phyloP scores from a whole-genome alignment of 2,329 filamentous ascomycete species.

The Neobulgaria alba region DNA sequence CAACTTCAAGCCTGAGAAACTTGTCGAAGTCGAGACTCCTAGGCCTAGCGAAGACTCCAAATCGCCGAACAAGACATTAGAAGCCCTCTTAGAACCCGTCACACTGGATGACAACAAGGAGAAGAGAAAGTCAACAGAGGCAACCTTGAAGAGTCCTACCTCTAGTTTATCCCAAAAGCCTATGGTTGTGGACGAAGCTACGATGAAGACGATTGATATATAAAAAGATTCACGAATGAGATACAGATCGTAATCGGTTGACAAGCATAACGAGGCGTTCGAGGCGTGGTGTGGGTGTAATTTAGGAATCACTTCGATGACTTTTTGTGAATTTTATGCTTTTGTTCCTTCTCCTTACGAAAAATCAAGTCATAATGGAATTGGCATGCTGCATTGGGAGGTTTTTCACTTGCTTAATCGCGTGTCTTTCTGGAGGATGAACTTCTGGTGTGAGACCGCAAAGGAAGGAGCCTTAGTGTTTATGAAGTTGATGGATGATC shows the following conservation, averaged over 20 bases:
- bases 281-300: constrained; percentile 20
- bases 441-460: too few relatives aligned
- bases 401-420: constrained; percentile 7
- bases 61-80: constrained; percentile 19
- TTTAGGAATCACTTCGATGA: too few relatives aligned
- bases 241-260: constrained; percentile 8
- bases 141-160: constrained; percentile 12
- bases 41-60: constrained; percentile 24
- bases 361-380: constrained; percentile 17
- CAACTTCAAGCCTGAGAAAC: constrained; percentile 21
- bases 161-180: constrained; percentile 22
- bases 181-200: constrained; percentile 27
- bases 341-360: constrained; percentile 6
- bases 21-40: constrained; percentile 30
- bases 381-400: constrained; percentile 21
- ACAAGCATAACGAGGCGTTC: constrained; percentile 22
- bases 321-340: too few relatives aligned
- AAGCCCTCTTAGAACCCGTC: constrained; percentile 21
- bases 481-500: too few relatives aligned
- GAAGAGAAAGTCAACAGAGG: constrained; percentile 17
- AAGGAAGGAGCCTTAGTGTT: too few relatives aligned
- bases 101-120: constrained; percentile 25
- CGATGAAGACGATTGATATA: constrained; percentile 32
- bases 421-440: too few relatives aligned
- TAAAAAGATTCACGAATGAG: constrained; percentile 11